Percentiles rank a stretch among this genome's conserved stretches.
Evolutionary conservation across 306 rosid species (phyloP).

Genomic region (Alnus glutinosa): DNA sequence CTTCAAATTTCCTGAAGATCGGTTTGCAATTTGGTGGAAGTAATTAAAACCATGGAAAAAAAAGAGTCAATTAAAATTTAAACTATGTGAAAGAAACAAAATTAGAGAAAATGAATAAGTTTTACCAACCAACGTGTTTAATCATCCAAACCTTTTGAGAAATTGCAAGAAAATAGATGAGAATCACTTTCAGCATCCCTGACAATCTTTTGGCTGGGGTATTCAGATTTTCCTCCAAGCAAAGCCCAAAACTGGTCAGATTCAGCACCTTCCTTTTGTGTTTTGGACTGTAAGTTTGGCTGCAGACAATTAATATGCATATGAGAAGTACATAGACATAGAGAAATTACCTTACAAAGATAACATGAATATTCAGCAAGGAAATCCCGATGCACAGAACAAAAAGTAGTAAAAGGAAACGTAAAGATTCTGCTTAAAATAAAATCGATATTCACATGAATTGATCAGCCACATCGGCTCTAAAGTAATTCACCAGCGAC

Average conservation of each 20-base stretch:
- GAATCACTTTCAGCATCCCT: conserved; percentile 76
- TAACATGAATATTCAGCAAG: conserved; percentile 5
- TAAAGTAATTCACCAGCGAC: conserved; percentile 7
- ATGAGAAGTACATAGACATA: conserved; percentile 37
- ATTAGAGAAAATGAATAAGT: conserved; percentile 20
- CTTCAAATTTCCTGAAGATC: conserved; percentile 74
- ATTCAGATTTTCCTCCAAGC: conserved; percentile 81
- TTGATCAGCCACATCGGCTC: conserved; percentile 18
- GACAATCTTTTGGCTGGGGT: conserved; percentile 74
- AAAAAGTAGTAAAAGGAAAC: conserved; percentile 5
- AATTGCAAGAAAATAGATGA: conserved; percentile 77
- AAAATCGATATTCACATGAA: conserved; percentile 1
- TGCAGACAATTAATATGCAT: conserved; percentile 53
- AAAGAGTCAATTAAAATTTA: conserved; percentile 38
- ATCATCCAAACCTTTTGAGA: conserved; percentile 55
- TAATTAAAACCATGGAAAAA: conserved; percentile 35
- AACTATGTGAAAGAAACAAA: conserved; percentile 18
- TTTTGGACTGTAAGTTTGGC: conserved; percentile 81
- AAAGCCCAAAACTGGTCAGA: conserved; percentile 91
- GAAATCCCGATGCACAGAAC: conserved; percentile 17
- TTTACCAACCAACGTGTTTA: conserved; percentile 23
- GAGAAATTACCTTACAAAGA: conserved; percentile 21
- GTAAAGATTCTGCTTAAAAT: conserved; percentile 2
- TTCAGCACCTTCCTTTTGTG: conserved; percentile 85
- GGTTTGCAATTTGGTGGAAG: conserved; percentile 29